Conservation (phyloP, 106 monocot species). For the Posidonia australis region DNA sequence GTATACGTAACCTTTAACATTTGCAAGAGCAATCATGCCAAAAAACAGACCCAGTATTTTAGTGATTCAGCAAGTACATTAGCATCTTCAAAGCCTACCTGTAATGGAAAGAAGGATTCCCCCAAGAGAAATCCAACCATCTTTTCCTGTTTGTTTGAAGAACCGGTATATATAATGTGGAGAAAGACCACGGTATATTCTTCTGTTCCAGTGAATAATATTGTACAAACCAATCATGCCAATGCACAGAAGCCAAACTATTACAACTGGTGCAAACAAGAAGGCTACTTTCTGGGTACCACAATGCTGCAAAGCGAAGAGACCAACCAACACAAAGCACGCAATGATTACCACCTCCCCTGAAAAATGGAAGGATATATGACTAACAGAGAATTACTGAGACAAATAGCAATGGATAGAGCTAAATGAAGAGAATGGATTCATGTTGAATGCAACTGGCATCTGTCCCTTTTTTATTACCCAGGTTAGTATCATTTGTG, state of each 20-base stretch:
- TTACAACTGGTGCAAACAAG: constrained; percentile 79
- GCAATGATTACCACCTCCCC: constrained; percentile 61
- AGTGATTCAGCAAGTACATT: not conserved
- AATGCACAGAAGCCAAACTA: constrained; percentile 67
- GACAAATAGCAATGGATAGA: too few species aligned
- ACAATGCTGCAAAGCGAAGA: constrained; percentile 82
- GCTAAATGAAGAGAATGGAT: too few species aligned
- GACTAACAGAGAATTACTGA: too few species aligned
- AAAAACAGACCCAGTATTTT: not conserved
- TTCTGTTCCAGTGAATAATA: constrained; percentile 64
- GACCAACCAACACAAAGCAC: constrained; percentile 75
- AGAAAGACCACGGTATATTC: constrained; percentile 56
- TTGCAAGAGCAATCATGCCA: not conserved
- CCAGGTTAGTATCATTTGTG: too few species aligned
- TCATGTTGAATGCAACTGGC: not conserved
- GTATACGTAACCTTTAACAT: not conserved
- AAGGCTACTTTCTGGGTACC: constrained; percentile 88
- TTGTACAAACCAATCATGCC: constrained; percentile 70
- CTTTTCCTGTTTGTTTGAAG: constrained; percentile 48
- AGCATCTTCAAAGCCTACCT: constrained; percentile 20
- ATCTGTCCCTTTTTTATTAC: too few species aligned
- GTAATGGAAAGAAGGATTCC: constrained; percentile 77
- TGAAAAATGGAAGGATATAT: constrained; percentile 6
- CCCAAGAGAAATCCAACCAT: constrained; percentile 86
- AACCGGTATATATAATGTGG: constrained; percentile 70